Percentiles rank a stretch among this genome's conserved stretches.
These are phyloP conservation scores for Talaromyces sp. DNA, from an alignment of 2,329 filamentous ascomycete species.

Conservation along the genomic window DNA sequence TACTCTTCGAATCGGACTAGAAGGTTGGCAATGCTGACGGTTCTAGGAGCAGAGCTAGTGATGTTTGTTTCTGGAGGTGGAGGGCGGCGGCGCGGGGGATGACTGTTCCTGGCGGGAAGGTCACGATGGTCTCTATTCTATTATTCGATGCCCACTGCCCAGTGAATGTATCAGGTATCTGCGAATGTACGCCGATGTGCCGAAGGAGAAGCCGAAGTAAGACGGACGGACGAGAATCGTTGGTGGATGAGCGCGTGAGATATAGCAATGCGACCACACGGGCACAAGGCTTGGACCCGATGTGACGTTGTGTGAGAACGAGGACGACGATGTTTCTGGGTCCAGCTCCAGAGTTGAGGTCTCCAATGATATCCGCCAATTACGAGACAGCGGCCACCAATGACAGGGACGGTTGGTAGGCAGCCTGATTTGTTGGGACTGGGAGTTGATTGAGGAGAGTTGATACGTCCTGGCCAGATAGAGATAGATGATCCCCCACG, in stretches of 20 bases:
- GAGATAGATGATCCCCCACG: background rate
- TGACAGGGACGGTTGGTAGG: background rate
- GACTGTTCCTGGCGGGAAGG: background rate
- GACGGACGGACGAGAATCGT: background rate
- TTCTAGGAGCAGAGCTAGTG: background rate
- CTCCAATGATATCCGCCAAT: background rate
- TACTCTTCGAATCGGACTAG: background rate
- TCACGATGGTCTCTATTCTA: constrained; percentile 1
- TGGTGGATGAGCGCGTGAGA: background rate
- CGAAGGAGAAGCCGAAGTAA: background rate
- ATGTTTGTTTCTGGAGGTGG: background rate
- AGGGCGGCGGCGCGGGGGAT: background rate
- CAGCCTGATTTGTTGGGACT: background rate
- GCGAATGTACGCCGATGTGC: background rate
- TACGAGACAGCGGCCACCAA: background rate
- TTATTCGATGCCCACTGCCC: background rate
- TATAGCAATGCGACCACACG: constrained; percentile 18
- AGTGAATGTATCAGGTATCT: background rate
- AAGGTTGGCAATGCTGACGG: background rate
- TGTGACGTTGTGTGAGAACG: constrained; percentile 17
- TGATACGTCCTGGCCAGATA: background rate
- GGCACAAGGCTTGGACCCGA: constrained; percentile 16
- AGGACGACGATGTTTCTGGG: constrained; percentile 9
- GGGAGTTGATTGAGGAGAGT: background rate
- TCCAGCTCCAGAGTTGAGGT: background rate